phyloP scores from a whole-genome alignment of 2,329 filamentous ascomycete genomes.

The Boeremia exigua region DNA sequence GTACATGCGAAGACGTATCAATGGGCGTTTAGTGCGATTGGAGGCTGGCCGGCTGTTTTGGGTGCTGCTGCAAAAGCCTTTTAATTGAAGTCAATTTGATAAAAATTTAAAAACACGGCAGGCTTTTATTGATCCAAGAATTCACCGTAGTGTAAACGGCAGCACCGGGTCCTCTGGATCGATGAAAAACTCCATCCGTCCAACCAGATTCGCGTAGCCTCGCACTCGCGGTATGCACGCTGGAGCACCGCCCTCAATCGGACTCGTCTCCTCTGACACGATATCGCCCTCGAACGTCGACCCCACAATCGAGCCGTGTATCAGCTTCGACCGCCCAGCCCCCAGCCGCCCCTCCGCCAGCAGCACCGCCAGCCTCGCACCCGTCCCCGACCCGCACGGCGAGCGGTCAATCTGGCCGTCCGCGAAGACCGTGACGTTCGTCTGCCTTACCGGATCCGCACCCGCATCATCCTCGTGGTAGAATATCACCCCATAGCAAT shows the following conservation, averaged over 20 bases:
- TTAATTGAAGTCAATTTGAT: not conserved
- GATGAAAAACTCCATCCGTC: slow-evolving; percentile 17
- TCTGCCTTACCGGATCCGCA: slow-evolving; percentile 4
- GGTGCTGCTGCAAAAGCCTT: too few relatives aligned
- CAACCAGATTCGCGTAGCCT: slow-evolving; percentile 16
- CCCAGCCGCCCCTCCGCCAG: slow-evolving; percentile 10
- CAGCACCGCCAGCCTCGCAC: slow-evolving; percentile 15
- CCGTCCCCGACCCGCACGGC: slow-evolving; percentile 21
- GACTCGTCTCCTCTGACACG: slow-evolving; percentile 2
- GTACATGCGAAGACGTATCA: not conserved
- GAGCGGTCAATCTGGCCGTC: slow-evolving; percentile 19
- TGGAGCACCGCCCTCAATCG: slow-evolving; percentile 7
- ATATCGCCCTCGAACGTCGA: slow-evolving; percentile 17
- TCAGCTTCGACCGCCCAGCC: slow-evolving; percentile 6
- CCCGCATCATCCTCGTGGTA: slow-evolving; percentile 6
- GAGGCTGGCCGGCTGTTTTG: not conserved
- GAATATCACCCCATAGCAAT: slow-evolving; percentile 17
- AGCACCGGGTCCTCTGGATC: slow-evolving; percentile 10
- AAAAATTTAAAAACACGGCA: too few relatives aligned
- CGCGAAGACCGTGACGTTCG: slow-evolving; percentile 18
- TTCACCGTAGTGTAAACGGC: slow-evolving; percentile 8
- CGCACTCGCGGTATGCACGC: slow-evolving; percentile 17
- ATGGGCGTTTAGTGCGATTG: not conserved
- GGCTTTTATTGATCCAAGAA: too few relatives aligned
- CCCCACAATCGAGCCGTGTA: slow-evolving; percentile 25